Percentiles rank a stretch among this genome's conserved stretches.
Conservation (phyloP, 2,329 filamentous ascomycete genomes). For the Fusarium sp. region DNA sequence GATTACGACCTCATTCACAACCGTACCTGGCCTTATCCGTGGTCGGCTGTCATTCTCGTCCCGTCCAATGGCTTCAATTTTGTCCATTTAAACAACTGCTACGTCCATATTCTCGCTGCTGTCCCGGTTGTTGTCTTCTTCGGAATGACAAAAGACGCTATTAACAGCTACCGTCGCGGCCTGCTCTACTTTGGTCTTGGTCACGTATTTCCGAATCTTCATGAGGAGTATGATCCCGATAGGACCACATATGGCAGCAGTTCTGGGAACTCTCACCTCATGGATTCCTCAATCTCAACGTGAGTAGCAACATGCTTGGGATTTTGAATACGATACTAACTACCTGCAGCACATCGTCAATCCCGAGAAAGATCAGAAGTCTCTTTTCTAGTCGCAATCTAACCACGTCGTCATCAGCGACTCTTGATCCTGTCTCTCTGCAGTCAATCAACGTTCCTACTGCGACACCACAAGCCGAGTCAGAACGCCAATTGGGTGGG, state of each 20-base stretch:
- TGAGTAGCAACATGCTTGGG: slow-evolving; percentile 11
- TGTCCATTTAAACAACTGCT: slow-evolving; percentile 59
- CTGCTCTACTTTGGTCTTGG: slow-evolving; percentile 58
- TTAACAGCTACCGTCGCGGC: slow-evolving; percentile 60
- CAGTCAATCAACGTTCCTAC: slow-evolving; percentile 1
- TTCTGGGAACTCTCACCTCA: slow-evolving; percentile 39
- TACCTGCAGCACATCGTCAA: slow-evolving; percentile 18
- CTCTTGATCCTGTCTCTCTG: slow-evolving; percentile 9
- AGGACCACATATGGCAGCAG: slow-evolving; percentile 35
- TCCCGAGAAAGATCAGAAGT: slow-evolving; percentile 38
- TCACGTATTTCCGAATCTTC: slow-evolving; percentile 57
- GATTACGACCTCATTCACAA: slow-evolving; percentile 58
- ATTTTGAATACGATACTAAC: not conserved
- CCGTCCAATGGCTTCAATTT: slow-evolving; percentile 57
- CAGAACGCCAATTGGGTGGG: not conserved
- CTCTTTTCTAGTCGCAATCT: slow-evolving; percentile 38
- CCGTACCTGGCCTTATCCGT: slow-evolving; percentile 54
- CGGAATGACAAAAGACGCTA: slow-evolving; percentile 65
- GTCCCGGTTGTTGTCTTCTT: slow-evolving; percentile 66
- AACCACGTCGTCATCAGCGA: slow-evolving; percentile 30
- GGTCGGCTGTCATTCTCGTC: slow-evolving; percentile 61
- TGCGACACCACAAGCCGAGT: slow-evolving; percentile 23
- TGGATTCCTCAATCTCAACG: slow-evolving; percentile 39
- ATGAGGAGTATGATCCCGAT: slow-evolving; percentile 56
- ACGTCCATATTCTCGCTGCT: slow-evolving; percentile 61